Base-by-base conservation (phyloP, 2,329 filamentous ascomycete species). In the Gremmenia infestans region DNA sequence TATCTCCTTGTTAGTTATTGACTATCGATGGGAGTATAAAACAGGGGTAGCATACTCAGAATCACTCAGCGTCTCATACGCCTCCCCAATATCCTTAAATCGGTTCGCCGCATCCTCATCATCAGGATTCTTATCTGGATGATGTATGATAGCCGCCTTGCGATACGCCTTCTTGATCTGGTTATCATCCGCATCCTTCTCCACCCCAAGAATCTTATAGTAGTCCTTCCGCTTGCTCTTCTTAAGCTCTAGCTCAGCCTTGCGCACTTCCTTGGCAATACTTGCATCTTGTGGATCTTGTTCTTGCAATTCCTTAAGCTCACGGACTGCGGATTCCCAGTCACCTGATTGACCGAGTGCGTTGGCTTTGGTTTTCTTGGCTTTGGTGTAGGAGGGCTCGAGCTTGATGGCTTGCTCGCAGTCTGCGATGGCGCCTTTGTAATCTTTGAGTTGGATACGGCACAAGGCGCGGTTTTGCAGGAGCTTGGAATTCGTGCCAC, bases 71-170 rank as follows among this genome's bases (percentile, higher is more conserved):
- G 88, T 95, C 76, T 99, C 94, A 71, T 99, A 96, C 42, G 93
- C 93, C 78, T 99, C 94, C 67, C 91, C 89, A 71, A 97, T 89
- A 71, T 99, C 94, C 82, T 99, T 97, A 82, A 99, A 99, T 69
- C 89, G 86, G 65, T 90, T 88, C 67, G 91, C 93, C 60, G 94
- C 94, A 51, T 84, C 80, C 56, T 85, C 81, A 66, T 97, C 89
- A 60, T 88, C 89, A 1, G 88, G 90, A 75, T 97, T 99, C 83
- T 99, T 99, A 77, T 99, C 94, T 2, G 94, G 94, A 72, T 99
- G 94, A 71, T 96, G 89, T 62, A 92, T 80, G 65, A 99, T 93
- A 55, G 94, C 94, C 69, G 96, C 81, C 74, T 94, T 96, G 63
- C 93, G 86, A 78, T 99, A 99, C 1, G 93, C 94, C 77, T 92